A percentile compares a stretch with the other conserved stretches of the same genome.
phyloP scores from a whole-genome alignment of 208 protist species.

The Leishmania gerbilli region DNA sequence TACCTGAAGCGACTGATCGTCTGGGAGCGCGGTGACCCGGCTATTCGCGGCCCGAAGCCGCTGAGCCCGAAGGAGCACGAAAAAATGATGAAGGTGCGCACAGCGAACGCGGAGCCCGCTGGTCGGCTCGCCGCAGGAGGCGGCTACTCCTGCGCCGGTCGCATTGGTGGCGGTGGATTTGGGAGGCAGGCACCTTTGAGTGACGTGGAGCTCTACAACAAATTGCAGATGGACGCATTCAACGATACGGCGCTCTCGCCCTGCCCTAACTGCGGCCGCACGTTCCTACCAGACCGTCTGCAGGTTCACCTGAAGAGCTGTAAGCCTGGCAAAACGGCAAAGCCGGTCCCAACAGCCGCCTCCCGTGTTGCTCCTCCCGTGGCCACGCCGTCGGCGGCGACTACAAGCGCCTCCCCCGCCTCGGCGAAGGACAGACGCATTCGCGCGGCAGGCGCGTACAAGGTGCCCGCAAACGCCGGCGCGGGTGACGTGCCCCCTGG shows the following conservation, averaged over 20 bases:
- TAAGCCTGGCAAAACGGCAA: constrained; percentile 62
- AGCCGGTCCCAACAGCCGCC: constrained; percentile 51
- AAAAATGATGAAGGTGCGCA: constrained; percentile 41
- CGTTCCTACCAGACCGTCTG: constrained; percentile 90
- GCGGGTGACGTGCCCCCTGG: constrained; percentile 22
- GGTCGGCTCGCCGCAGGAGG: background rate
- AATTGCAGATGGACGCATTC: constrained; percentile 75
- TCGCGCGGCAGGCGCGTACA: constrained; percentile 21
- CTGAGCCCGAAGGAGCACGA: constrained; percentile 64
- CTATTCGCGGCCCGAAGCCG: constrained; percentile 76
- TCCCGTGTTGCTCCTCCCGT: constrained; percentile 50
- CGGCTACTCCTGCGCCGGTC: background rate
- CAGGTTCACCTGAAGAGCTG: constrained; percentile 89
- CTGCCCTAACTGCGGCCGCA: constrained; percentile 91
- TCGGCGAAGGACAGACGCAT: constrained; percentile 15
- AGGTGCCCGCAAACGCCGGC: constrained; percentile 11
- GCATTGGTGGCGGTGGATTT: background rate
- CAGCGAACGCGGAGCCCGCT: constrained; percentile 7
- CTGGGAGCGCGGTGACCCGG: constrained; percentile 82
- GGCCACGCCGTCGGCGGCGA: constrained; percentile 19
- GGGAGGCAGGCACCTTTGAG: constrained; percentile 20
- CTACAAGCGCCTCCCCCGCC: background rate
- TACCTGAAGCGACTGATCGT: constrained; percentile 90
- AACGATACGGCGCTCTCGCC: constrained; percentile 65
- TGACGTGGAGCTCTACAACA: constrained; percentile 80